Evolutionary conservation across 2,329 filamentous ascomycete genomes (phyloP).

Genomic region (Apiospora sp.): DNA sequence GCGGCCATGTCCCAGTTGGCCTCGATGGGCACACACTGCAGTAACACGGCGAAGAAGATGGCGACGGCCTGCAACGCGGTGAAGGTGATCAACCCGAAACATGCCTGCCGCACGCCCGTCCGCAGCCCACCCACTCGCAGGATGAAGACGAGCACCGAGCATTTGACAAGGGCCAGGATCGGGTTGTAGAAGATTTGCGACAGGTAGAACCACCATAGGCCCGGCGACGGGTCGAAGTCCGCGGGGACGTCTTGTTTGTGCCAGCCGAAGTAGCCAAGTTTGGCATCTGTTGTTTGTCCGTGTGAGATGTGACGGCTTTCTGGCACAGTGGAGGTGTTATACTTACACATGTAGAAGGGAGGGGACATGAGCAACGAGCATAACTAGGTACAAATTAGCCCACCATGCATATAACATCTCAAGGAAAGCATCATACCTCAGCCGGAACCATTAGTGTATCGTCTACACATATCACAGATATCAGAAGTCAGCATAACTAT

Average conservation of each 20-base stretch:
- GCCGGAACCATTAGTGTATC: conserved; percentile 40
- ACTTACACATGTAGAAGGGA: conserved; percentile 41
- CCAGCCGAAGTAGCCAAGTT: conserved; percentile 43
- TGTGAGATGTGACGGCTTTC: background rate
- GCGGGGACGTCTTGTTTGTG: conserved; percentile 29
- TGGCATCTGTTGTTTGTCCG: conserved; percentile 30
- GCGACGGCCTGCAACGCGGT: conserved; percentile 45
- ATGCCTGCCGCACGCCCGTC: conserved; percentile 39
- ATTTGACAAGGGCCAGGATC: conserved; percentile 53
- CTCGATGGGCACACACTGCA: conserved; percentile 48
- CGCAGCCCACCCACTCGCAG: conserved; percentile 49
- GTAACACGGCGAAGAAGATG: conserved; percentile 47
- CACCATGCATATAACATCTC: rapidly evolving
- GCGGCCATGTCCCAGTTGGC: conserved; percentile 41
- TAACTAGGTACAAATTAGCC: background rate
- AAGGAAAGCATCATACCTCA: conserved; percentile 22
- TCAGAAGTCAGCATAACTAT: background rate
- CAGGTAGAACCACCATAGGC: conserved; percentile 45
- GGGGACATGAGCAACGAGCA: conserved; percentile 33
- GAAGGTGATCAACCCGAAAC: conserved; percentile 42
- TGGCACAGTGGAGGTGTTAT: background rate
- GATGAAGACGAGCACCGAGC: conserved; percentile 53
- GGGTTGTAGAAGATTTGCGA: conserved; percentile 54
- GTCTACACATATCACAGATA: conserved; percentile 30
- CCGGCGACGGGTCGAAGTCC: conserved; percentile 30